Percentiles rank a stretch among this genome's conserved stretches.
Evolutionary conservation across 495 filamentous ascomycete species (phyloP).

Genomic region (Haplographium delicatum): DNA sequence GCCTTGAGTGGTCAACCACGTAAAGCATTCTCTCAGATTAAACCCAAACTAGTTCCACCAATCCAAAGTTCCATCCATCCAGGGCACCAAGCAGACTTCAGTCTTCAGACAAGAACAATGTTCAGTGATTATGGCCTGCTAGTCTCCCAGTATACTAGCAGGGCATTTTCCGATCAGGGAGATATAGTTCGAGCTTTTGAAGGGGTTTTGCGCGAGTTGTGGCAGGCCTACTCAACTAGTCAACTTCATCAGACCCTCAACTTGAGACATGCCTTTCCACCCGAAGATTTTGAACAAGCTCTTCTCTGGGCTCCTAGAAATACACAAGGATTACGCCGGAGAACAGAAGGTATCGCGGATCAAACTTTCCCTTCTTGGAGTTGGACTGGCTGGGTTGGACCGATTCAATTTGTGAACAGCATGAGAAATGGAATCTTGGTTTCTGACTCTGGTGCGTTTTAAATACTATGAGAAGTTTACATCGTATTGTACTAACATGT

Average conservation of each 20-base stretch:
- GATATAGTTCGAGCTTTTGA: background rate
- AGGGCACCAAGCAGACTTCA: background rate
- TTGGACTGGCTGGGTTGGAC: background rate
- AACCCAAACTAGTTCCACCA: too few relatives aligned
- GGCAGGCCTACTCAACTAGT: background rate
- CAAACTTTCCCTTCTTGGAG: background rate
- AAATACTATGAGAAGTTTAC: too few relatives aligned
- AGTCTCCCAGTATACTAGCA: background rate
- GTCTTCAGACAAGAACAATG: background rate
- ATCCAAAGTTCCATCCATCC: background rate
- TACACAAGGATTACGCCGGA: background rate
- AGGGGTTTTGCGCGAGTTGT: background rate
- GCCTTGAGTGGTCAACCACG: too few relatives aligned
- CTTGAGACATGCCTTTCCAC: background rate
- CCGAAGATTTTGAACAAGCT: background rate
- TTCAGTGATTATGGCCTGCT: background rate
- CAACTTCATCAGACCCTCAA: background rate
- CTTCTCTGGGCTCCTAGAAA: background rate
- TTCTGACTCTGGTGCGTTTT: too few relatives aligned
- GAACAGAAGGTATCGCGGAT: background rate
- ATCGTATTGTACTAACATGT: too few relatives aligned
- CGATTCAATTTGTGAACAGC: background rate
- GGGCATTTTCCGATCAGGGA: background rate
- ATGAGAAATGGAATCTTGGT: too few relatives aligned
- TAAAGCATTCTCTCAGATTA: too few relatives aligned